A percentile compares a stretch with the other conserved stretches of the same genome.
Conservation (phyloP, 2,329 filamentous ascomycete species). For the Fusarium sp. region DNA sequence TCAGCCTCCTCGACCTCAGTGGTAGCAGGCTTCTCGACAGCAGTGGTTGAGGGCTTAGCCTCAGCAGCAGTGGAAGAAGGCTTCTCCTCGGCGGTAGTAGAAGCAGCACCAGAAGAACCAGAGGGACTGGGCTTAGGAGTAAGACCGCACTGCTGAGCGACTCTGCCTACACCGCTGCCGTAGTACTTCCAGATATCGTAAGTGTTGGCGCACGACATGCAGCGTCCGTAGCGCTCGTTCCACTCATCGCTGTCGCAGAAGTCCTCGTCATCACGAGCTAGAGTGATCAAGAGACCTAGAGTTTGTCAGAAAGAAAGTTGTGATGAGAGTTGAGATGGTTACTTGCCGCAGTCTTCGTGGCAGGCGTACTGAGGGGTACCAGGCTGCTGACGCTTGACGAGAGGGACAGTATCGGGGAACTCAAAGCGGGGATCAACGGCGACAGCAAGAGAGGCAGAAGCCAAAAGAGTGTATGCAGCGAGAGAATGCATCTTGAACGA, state of each 20-base stretch:
- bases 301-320: neutral
- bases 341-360: conserved; percentile 58
- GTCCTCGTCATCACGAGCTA: conserved; percentile 43
- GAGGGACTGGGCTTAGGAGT: conserved; percentile 30
- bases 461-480: conserved; percentile 32
- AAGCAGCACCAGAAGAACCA: conserved; percentile 4
- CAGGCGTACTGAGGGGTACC: conserved; percentile 57
- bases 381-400: conserved; percentile 55
- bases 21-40: neutral
- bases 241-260: conserved; percentile 53
- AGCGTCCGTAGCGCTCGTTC: conserved; percentile 52
- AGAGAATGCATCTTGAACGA: conserved; percentile 28
- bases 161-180: conserved; percentile 47
- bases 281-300: conserved; percentile 44
- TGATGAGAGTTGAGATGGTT: conserved; percentile 5
- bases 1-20: neutral
- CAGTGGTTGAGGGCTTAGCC: neutral
- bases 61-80: neutral
- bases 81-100: neutral
- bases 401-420: conserved; percentile 32
- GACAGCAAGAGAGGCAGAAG: conserved; percentile 20
- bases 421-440: conserved; percentile 47
- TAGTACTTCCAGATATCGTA: conserved; percentile 58
- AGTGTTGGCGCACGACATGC: conserved; percentile 55
- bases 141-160: conserved; percentile 45